Evolutionary conservation across 139 green algal genomes (phyloP).

Genomic region (Picochlorum costavermella): DNA sequence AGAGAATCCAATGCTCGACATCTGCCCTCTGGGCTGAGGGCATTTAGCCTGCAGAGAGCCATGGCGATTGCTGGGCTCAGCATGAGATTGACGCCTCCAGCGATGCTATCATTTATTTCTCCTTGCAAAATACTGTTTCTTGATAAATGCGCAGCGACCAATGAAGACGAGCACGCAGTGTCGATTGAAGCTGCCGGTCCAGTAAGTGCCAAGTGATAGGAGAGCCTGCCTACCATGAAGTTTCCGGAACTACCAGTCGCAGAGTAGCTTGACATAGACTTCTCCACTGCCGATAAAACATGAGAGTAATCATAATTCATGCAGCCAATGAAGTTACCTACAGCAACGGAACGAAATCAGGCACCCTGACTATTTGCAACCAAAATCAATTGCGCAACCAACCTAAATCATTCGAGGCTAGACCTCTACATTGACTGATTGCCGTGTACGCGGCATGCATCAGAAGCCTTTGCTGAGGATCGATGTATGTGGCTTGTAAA

Average conservation of each 20-base stretch:
- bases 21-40: constrained; percentile 35
- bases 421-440: too few relatives aligned
- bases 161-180: constrained; percentile 49
- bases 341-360: not conserved
- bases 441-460: constrained; percentile 1
- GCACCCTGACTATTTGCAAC: too few relatives aligned
- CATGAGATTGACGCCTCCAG: constrained; percentile 32
- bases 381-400: too few relatives aligned
- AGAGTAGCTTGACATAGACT: not conserved
- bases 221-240: constrained; percentile 44
- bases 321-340: constrained; percentile 38
- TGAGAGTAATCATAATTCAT: constrained; percentile 43
- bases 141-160: constrained; percentile 40
- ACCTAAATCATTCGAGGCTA: too few relatives aligned
- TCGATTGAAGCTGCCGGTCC: constrained; percentile 45
- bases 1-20: constrained; percentile 47
- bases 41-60: constrained; percentile 30
- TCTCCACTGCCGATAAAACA: not conserved
- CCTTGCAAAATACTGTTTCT: constrained; percentile 8
- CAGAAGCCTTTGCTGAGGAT: constrained; percentile 74
- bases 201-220: constrained; percentile 42
- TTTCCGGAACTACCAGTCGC: constrained; percentile 20
- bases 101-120: constrained; percentile 11
- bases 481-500: constrained; percentile 42
- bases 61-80: constrained; percentile 18